Evolutionary conservation across 352 stramenopile genomes (phyloP), one percentile per base, ranked within the genome.

Genomic region (Phytophthora sojae): DNA sequence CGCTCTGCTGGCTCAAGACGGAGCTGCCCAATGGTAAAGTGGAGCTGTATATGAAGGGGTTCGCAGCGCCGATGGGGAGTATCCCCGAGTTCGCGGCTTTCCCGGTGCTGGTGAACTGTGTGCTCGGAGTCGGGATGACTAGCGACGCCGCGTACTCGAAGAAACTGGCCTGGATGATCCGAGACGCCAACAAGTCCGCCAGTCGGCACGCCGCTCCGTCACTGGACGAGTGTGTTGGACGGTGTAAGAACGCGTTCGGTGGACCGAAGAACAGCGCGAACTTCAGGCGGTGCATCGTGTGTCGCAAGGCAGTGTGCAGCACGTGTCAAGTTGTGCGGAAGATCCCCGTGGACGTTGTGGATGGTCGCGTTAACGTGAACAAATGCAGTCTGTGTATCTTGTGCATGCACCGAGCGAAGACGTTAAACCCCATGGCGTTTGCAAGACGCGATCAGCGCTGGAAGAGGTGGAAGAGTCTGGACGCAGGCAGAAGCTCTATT

Each of bases 121-220:
- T 89, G 3, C 64, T 77, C 12, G 76, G 85, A 3, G 67, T 81
- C 29, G 61, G 70, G 0, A 81, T 78, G 53, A 81, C 77, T 3
- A 79, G 73, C 15, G 72, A 80, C 50, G 64, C 69, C 3, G 69
- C 72, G 12, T 77, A 80, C 19, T 73, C 68, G 19, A 83, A 80
- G 68, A 83, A 83, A 44, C 63, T 83, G 49, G 68, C 73, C 44
- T 89, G 79, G 80, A 83, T 92, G 69, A 81, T 86, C 42, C 69
- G 73, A 26, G 71, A 82, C 51, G 64, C 67, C 12, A 29, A 61
- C 4, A 55, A 69, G 4, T 35, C 50, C 0, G 53, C 26, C 26
- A 44, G 56, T 45, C 60, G 56, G 2, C 39, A 55, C 9, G 25
- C 61, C 14, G 59, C 61, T 26, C 67, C 71, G 7, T 45, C 52